Evolutionary conservation across 768 basidiomycete species (phyloP), one percentile per base, ranked within the genome.

Genomic region (Cytidiella melzeri): DNA sequence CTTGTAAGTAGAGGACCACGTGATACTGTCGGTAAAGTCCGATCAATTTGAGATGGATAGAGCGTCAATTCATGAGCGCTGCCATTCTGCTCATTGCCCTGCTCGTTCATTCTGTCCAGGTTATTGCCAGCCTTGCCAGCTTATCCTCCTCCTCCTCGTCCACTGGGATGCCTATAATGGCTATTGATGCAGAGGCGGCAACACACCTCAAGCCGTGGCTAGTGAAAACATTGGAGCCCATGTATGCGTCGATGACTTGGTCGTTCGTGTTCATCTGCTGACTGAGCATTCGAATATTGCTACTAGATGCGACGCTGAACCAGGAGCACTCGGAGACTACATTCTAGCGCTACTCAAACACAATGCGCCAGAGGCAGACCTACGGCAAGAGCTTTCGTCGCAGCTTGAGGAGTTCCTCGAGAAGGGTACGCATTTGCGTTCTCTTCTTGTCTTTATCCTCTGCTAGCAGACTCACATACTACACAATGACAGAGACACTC

Each of bases 331-430:
- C 45, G 85, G 91, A 3, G 92, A 97, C 64, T 98, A 97, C 65
- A 85, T 97, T 57, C 80, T 96, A 43, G 95, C 95, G 13, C 73
- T 98, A 46, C 72, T 98, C 51, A 92, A 92, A 65, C 91, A 94
- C 64, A 90, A 91, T 67, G 85, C 84, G 1, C 75, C 87, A 3
- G 87, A 93, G 62, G 65, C 68, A 20, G 89, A 94, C 55, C 84
- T 97, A 77, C 76, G 87, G 56, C 80, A 81, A 57, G 88, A 92
- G 61, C 71, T 96, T 48, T 64, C 72, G 1, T 60, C 75, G 0
- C 91, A 96, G 62, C 73, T 97, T 47, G 86, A 86, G 47, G 94
- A 96, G 66, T 98, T 98, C 65, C 76, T 98, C 21, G 93, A 95
- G 70, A 85, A 87, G 69, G 87, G 93, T 89, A 51, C 52, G 75